A percentile compares a stretch with the other conserved stretches of the same genome.
Evolutionary conservation across 441 rosid genomes (phyloP).

Genomic region (Euphorbia corollata): DNA sequence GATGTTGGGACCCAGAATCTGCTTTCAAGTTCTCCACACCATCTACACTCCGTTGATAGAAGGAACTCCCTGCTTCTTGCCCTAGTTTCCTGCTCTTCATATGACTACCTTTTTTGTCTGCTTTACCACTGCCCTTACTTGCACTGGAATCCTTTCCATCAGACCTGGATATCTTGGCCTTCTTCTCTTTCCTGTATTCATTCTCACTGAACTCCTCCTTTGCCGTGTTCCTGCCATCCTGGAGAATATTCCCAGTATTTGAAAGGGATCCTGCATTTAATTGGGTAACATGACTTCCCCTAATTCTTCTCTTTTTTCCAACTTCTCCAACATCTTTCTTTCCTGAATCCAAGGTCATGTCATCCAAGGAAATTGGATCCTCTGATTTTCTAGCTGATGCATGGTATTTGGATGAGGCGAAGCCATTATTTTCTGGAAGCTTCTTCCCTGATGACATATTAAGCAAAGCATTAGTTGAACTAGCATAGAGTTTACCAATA

Average conservation of each 20-base stretch:
- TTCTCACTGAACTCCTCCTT: conserved; percentile 53
- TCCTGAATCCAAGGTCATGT: conserved; percentile 30
- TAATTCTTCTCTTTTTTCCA: conserved; percentile 52
- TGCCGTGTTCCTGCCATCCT: conserved; percentile 26
- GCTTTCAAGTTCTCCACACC: conserved; percentile 45
- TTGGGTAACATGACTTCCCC: conserved; percentile 36
- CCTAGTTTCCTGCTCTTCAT: conserved; percentile 33
- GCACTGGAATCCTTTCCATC: conserved; percentile 57
- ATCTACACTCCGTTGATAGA: conserved; percentile 41
- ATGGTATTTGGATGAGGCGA: conserved; percentile 31
- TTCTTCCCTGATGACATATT: conserved; percentile 37
- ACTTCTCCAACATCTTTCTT: conserved; percentile 37
- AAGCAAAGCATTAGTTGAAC: conserved; percentile 44
- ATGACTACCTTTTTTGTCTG: conserved; percentile 46
- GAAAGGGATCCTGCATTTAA: conserved; percentile 21
- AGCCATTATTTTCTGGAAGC: conserved; percentile 31
- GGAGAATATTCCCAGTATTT: conserved; percentile 31
- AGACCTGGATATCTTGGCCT: conserved; percentile 42
- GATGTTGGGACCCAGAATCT: conserved; percentile 45
- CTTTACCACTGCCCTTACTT: conserved; percentile 44
- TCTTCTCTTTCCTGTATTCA: conserved; percentile 52
- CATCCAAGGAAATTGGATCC: conserved; percentile 35
- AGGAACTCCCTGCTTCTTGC: conserved; percentile 33
- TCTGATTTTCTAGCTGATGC: conserved; percentile 39
- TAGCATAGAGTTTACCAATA: conserved; percentile 38